Evolutionary conservation across 306 rosid genomes (phyloP).

Genomic region (Glycine latifolia): DNA sequence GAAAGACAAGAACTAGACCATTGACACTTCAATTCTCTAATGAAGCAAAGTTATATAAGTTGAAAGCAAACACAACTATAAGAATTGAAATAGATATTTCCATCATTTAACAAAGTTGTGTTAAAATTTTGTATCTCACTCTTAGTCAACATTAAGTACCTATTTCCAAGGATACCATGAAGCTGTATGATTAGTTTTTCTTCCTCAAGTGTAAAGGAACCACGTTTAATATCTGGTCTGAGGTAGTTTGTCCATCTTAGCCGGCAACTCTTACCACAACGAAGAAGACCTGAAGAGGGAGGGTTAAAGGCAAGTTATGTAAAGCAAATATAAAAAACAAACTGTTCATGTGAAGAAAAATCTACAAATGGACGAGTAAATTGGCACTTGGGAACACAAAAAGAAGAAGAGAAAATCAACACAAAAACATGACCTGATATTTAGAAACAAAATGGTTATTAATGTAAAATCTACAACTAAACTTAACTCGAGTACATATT

Average conservation of each 20-base stretch:
- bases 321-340: neutral
- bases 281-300: slow-evolving; percentile 72
- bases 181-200: slow-evolving; percentile 93
- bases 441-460: neutral
- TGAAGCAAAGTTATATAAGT: neutral
- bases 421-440: slow-evolving; percentile 14
- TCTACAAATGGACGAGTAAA: neutral
- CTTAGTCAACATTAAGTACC: slow-evolving; percentile 51
- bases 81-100: too few species aligned
- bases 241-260: slow-evolving; percentile 97
- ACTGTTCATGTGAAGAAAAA: neutral
- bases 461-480: neutral
- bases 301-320: neutral
- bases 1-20: neutral
- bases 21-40: neutral
- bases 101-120: neutral
- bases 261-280: slow-evolving; percentile 99
- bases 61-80: too few species aligned
- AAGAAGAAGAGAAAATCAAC: neutral
- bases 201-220: slow-evolving; percentile 82
- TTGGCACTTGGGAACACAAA: neutral
- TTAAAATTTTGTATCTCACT: neutral
- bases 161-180: slow-evolving; percentile 95
- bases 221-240: slow-evolving; percentile 93
- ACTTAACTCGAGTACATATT: neutral